Evolutionary conservation across 371 early-diverging fungal species (phyloP).

Genomic region (Mucor circinelloides): DNA sequence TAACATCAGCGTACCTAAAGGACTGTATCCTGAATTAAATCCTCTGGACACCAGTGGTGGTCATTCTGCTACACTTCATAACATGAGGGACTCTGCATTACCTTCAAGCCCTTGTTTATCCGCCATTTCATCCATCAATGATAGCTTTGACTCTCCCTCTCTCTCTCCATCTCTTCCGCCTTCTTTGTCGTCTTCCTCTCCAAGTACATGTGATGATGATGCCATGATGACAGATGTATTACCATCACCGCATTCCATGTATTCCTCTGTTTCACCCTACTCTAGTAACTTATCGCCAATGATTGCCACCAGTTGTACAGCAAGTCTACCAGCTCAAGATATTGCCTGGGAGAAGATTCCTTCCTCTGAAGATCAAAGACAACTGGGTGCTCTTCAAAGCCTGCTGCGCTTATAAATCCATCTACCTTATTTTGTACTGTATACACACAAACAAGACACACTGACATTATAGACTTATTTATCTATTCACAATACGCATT

Average conservation of each 20-base stretch:
- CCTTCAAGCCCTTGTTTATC: conserved; percentile 7
- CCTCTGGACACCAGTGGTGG: conserved; percentile 52
- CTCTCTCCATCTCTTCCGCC: conserved; percentile 19
- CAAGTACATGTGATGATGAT: conserved; percentile 16
- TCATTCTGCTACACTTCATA: conserved; percentile 43
- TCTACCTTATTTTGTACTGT: neutral
- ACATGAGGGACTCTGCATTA: conserved; percentile 15
- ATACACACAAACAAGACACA: neutral
- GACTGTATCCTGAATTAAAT: conserved; percentile 65
- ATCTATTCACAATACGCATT: neutral
- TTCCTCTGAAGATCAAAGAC: conserved; percentile 53
- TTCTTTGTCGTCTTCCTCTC: conserved; percentile 8
- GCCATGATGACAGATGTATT: conserved; percentile 11
- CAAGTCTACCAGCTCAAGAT: conserved; percentile 40
- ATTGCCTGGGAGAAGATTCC: conserved; percentile 47
- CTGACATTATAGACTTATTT: neutral
- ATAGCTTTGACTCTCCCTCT: neutral
- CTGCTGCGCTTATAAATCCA: conserved; percentile 29
- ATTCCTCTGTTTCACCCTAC: conserved; percentile 2
- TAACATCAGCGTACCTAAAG: conserved; percentile 60
- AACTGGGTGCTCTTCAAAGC: conserved; percentile 41
- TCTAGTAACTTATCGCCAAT: neutral
- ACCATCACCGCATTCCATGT: conserved; percentile 12
- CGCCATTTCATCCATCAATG: conserved; percentile 1
- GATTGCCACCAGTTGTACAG: neutral